Evolutionary conservation across 345 rosid species (phyloP).

Genomic region (Camelina laxa): DNA sequence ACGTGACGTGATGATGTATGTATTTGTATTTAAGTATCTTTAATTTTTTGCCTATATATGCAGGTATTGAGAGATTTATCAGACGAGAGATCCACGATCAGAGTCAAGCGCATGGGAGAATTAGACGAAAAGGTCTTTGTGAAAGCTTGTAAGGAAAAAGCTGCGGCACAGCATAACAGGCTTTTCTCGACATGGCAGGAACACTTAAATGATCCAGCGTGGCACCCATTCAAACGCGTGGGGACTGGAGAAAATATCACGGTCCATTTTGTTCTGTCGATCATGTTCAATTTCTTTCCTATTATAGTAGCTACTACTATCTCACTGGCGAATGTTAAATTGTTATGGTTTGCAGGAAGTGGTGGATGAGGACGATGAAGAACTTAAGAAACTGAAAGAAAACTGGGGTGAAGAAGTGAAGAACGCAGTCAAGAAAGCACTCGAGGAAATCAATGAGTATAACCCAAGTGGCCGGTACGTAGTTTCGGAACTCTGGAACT

Average conservation of each 20-base stretch:
- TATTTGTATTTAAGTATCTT: no score
- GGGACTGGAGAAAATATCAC: constrained; percentile 39
- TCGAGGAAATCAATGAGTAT: no score
- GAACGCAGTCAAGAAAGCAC: no score
- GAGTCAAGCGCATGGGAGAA: constrained; percentile 81
- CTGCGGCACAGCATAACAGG: not conserved
- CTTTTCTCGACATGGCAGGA: constrained; percentile 73
- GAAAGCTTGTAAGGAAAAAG: constrained; percentile 60
- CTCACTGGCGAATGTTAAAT: not conserved
- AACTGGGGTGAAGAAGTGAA: not conserved
- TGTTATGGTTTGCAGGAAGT: not conserved
- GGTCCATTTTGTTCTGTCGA: not conserved
- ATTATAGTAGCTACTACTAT: not conserved
- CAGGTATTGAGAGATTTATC: not conserved
- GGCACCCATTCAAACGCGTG: constrained; percentile 72
- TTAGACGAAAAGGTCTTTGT: constrained; percentile 55
- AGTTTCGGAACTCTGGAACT: not conserved
- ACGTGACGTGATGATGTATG: no score
- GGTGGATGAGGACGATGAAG: not conserved
- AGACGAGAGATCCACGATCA: constrained; percentile 32
- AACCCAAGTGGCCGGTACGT: no score
- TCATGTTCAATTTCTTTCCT: not conserved
- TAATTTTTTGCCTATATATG: no score
- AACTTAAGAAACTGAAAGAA: no score
- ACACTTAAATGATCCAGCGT: constrained; percentile 50